These are phyloP conservation scores for Skeletonema menzelii DNA, from an alignment of 108 stramenopile species.

Conservation along the genomic window DNA sequence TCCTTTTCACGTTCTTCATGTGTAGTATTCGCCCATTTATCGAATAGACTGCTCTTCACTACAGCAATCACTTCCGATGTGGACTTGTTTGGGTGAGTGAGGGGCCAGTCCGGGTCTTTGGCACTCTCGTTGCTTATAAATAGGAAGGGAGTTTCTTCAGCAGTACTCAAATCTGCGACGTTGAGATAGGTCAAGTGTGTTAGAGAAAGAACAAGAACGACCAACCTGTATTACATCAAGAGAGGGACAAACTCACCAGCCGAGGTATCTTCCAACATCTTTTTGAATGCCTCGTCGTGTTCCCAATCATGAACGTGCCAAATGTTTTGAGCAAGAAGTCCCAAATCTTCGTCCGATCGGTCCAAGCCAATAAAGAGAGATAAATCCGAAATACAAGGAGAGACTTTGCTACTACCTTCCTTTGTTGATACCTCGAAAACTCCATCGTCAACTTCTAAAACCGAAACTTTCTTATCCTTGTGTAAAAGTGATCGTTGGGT, in stretches of 20 bases:
- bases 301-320: conserved; percentile 40
- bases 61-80: conserved; percentile 46
- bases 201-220: too few species aligned
- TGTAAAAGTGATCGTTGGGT: conserved; percentile 14
- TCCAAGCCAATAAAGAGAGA: conserved; percentile 31
- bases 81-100: conserved; percentile 24
- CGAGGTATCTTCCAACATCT: conserved; percentile 7
- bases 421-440: background rate
- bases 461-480: background rate
- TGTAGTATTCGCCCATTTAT: conserved; percentile 36
- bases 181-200: background rate
- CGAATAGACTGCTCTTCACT: conserved; percentile 37
- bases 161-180: background rate
- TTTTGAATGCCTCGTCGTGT: conserved; percentile 33
- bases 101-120: conserved; percentile 40
- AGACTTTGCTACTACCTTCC: background rate
- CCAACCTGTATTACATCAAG: background rate
- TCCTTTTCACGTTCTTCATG: conserved; percentile 21
- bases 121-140: conserved; percentile 53
- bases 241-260: background rate
- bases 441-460: background rate
- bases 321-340: conserved; percentile 37
- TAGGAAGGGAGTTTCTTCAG: conserved; percentile 46
- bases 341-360: conserved; percentile 12
- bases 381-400: conserved; percentile 18